These are phyloP conservation scores for Ogataea methanolica DNA, from an alignment of 805 yeast species.

Conservation along the genomic window DNA sequence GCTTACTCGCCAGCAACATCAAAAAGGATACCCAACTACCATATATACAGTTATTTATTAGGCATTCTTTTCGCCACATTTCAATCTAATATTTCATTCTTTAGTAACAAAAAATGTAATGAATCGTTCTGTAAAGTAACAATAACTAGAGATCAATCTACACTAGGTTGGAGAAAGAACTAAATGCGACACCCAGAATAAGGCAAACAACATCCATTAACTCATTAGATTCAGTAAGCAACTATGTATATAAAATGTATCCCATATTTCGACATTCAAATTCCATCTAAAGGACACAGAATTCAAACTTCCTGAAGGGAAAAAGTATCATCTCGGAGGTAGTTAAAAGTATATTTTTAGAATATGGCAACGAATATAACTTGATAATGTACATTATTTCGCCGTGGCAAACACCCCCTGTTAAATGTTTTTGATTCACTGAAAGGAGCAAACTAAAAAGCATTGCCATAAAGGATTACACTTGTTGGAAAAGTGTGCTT, in stretches of 20 bases:
- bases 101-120: too few species aligned
- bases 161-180: too few species aligned
- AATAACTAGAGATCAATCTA: too few species aligned
- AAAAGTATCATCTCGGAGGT: constrained; percentile 50
- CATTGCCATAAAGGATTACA: background rate
- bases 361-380: constrained; percentile 63
- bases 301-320: constrained; percentile 60
- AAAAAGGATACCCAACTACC: background rate
- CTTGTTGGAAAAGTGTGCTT: background rate
- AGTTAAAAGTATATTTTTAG: constrained; percentile 34
- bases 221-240: too few species aligned
- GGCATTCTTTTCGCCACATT: too few species aligned
- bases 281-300: constrained; percentile 45
- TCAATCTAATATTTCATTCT: too few species aligned
- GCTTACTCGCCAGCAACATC: background rate
- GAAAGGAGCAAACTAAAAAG: constrained; percentile 1
- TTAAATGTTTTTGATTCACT: constrained; percentile 49
- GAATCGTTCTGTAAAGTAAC: too few species aligned
- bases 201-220: too few species aligned
- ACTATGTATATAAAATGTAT: constrained; percentile 16
- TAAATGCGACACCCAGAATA: too few species aligned
- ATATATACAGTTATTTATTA: background rate
- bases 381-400: constrained; percentile 55
- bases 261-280: constrained; percentile 56
- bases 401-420: constrained; percentile 67